Percentiles rank a stretch among this genome's conserved stretches.
Conservation (phyloP, 352 stramenopile species). For the Phytophthora rubi region DNA sequence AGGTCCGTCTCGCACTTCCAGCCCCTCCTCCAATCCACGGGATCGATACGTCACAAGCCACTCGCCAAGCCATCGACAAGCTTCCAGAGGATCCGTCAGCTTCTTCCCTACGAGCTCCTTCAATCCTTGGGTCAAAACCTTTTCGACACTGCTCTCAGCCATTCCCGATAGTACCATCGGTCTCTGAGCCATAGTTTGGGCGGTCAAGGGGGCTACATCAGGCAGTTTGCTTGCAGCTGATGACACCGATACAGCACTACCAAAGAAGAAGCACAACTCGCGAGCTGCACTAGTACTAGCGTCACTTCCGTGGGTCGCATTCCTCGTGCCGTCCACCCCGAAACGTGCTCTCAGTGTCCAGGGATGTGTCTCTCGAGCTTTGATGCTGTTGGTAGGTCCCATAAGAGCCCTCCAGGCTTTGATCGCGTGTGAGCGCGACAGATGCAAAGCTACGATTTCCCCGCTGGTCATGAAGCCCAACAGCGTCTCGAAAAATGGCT, state of each 20-base stretch:
- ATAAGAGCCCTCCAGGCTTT: constrained; percentile 72
- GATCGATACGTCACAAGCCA: constrained; percentile 48
- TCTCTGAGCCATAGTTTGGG: constrained; percentile 19
- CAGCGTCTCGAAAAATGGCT: constrained; percentile 65
- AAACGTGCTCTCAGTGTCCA: constrained; percentile 78
- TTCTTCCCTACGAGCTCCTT: constrained; percentile 43
- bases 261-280: constrained; percentile 86
- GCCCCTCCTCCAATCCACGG: constrained; percentile 20
- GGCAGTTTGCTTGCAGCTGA: constrained; percentile 4
- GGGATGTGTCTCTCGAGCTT: constrained; percentile 51
- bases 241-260: constrained; percentile 28
- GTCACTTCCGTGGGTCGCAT: constrained; percentile 88
- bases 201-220: not conserved
- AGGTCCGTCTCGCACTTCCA: not conserved
- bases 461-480: constrained; percentile 77
- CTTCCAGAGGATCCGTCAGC: constrained; percentile 38
- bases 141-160: constrained; percentile 31
- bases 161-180: constrained; percentile 8
- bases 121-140: constrained; percentile 47
- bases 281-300: constrained; percentile 54
- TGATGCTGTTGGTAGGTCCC: constrained; percentile 77
- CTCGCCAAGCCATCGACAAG: constrained; percentile 58
- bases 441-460: constrained; percentile 58
- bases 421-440: constrained; percentile 59
- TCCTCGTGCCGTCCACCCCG: constrained; percentile 76